Evolutionary conservation across 2,329 filamentous ascomycete species (phyloP).

Genomic region (Aspergillus viridinutans): DNA sequence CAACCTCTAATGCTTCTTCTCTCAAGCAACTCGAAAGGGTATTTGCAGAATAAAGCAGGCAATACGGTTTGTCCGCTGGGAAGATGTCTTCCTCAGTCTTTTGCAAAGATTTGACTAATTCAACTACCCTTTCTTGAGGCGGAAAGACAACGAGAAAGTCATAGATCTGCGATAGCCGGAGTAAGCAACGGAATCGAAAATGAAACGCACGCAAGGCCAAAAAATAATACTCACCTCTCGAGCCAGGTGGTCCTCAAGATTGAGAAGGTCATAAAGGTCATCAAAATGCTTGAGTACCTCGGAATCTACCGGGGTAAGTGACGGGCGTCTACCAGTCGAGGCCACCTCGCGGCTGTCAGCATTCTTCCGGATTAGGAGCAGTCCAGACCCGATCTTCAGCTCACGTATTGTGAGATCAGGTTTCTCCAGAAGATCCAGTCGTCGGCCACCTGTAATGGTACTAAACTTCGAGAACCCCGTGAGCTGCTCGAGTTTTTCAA

Average conservation of each 20-base stretch:
- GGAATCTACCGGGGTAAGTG: slow-evolving; percentile 63
- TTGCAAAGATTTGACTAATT: slow-evolving; percentile 53
- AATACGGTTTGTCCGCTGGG: slow-evolving; percentile 64
- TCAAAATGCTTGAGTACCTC: slow-evolving; percentile 80
- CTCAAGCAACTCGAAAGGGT: slow-evolving; percentile 61
- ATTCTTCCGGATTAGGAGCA: slow-evolving; percentile 61
- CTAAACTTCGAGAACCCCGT: slow-evolving; percentile 75
- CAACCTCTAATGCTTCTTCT: slow-evolving; percentile 38
- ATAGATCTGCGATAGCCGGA: slow-evolving; percentile 52
- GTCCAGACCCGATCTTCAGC: slow-evolving; percentile 60
- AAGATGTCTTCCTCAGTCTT: slow-evolving; percentile 62
- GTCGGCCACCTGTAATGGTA: slow-evolving; percentile 65
- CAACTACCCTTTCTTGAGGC: slow-evolving; percentile 59
- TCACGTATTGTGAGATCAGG: slow-evolving; percentile 63
- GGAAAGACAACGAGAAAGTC: slow-evolving; percentile 68
- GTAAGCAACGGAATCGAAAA: slow-evolving; percentile 4
- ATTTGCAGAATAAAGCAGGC: slow-evolving; percentile 68
- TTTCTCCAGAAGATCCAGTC: slow-evolving; percentile 58
- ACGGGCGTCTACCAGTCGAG: slow-evolving; percentile 38
- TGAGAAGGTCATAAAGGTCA: slow-evolving; percentile 75
- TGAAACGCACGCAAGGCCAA: neutral
- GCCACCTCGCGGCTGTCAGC: slow-evolving; percentile 44
- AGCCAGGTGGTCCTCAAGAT: slow-evolving; percentile 65
- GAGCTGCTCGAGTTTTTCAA: slow-evolving; percentile 61
- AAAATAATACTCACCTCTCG: slow-evolving; percentile 53